Base-by-base conservation (phyloP, 345 rosid species). In the Hevea brasiliensis region DNA sequence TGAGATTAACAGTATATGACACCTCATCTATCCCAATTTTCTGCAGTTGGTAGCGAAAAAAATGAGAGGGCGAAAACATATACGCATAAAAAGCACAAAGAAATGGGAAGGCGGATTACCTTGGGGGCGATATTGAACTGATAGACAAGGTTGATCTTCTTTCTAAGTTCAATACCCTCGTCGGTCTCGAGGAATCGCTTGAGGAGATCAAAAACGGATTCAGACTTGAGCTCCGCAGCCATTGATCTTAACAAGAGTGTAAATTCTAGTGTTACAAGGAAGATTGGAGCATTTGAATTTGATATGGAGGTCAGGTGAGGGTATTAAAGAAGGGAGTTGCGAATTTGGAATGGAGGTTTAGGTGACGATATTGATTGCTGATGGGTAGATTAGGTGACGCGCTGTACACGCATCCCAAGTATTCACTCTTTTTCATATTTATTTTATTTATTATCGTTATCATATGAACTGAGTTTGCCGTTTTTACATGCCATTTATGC, bases 81-180 rank as follows among this genome's bases (percentile, higher is more conserved):
- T 24, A 9, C 40, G 51, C 1, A 64, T 2, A 44, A 9, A 60
- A 12, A 10, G 17, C 8, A 14, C 11, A 48, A 53, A 15, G 8
- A 7, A 18, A 3, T 14, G 7, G 15, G 15, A 45, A 2, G 35
- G 6, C 1, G 47, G 13, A 21, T 3, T 58, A 95, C 98, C 93
- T 91, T 86, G n/a, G 99, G 98, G 61, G 99, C 93, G 68, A 95
- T 62, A 79, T 95, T 87, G 87, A 95, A 81, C 78, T 95, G 99
- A 48, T 91, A 96, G 51, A 96, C 95, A 58, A 89, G 93, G 58
- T 89, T 89, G 55, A 95, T 80, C 86, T 91, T 95, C 84, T 91
- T 76, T 14, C 64, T 80, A 69, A 95, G 54, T 12, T 82, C 75
- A 70, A 81, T 82, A 4, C 98, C 96, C 37, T 97, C 93, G 32